Conservation (phyloP, 2,329 filamentous ascomycete genomes). For the Diaporthe sp. region DNA sequence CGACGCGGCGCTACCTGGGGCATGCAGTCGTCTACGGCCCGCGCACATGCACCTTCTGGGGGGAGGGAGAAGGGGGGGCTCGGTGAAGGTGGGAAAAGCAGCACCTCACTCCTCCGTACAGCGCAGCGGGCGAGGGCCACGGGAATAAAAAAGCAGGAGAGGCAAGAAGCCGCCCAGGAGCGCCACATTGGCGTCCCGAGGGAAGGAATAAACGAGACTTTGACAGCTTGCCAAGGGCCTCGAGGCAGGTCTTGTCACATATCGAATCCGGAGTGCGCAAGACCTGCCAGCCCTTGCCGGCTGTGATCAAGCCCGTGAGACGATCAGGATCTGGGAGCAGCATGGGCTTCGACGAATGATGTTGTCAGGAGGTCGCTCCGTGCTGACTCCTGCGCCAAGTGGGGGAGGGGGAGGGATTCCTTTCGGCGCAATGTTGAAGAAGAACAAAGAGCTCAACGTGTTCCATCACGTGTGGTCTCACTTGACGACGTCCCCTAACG, state of each 20-base stretch:
- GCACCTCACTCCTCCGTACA: background rate
- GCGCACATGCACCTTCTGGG: slow-evolving; percentile 8
- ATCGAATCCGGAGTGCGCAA: slow-evolving; percentile 8
- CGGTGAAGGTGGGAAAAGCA: slow-evolving; percentile 18
- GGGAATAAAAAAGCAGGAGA: slow-evolving; percentile 26
- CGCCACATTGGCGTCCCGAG: slow-evolving; percentile 26
- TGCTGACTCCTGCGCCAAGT: slow-evolving; percentile 1
- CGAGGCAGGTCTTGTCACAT: slow-evolving; percentile 30
- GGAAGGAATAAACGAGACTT: slow-evolving; percentile 32
- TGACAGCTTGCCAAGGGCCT: slow-evolving; percentile 28
- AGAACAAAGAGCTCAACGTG: slow-evolving; percentile 37
- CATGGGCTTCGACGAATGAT: slow-evolving; percentile 1
- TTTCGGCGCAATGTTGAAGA: slow-evolving; percentile 27
- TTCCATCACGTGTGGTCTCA: slow-evolving; percentile 41
- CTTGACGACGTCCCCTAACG: slow-evolving; percentile 33
- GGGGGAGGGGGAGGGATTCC: background rate
- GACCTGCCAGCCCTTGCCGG: slow-evolving; percentile 22
- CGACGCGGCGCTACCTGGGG: slow-evolving; percentile 18
- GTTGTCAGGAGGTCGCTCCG: slow-evolving; percentile 17
- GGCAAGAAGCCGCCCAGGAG: slow-evolving; percentile 7
- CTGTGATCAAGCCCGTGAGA: slow-evolving; percentile 21
- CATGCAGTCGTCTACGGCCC: background rate
- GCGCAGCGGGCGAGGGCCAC: background rate
- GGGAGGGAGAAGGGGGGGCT: background rate
- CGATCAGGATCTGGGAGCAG: slow-evolving; percentile 6